Base-by-base conservation (phyloP, 2,329 filamentous ascomycete genomes). In the Fusarium sp. region DNA sequence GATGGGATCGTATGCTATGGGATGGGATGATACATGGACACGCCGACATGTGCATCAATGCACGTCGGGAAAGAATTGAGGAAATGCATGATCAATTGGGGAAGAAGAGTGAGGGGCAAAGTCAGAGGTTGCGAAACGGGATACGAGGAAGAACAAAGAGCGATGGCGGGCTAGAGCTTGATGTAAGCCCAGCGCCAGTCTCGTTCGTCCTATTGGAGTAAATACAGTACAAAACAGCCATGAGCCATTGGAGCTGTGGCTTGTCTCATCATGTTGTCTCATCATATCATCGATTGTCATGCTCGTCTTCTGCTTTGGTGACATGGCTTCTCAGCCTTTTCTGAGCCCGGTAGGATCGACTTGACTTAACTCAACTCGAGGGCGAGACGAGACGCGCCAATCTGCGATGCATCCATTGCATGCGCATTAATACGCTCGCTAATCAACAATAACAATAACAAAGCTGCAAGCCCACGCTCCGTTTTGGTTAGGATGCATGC, bases 1-100 rank as follows among this genome's bases (percentile, higher is more conserved):
- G 11, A 24, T 45, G 18, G 37, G 37, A 41, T 45, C 20, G 41
- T 16, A 50, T 27, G 43, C 14, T 27, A 27, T 11, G 45, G 48
- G 48, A 31, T 52, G 48, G 11, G 48, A 68, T 48, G 69, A 72
- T 68, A 67, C 56, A 69, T 60, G 35, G 52, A 41, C 41, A 64
- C 57, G 63, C n/a, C 50, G 45, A 22, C 52, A 37, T 33, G 54
- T 50, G 63, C 58, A 61, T 68, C 67, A 37, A 77, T 71, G 70
- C 56, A 66, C 64, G 65, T 63, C 64, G 74, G 71, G 71, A 72
- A 73, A 57, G 65, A 31, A 58, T 35, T 61, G 66, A 62, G 60
- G 60, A 56, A 60, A 63, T 29, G 63, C 48, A 67, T 59, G 52
- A 39, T 57, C 18, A 50, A 27, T 61, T 56, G 48, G 39, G 35